phyloP scores from a whole-genome alignment of 2,329 filamentous ascomycete species.

The Beauveria brongniartii region DNA sequence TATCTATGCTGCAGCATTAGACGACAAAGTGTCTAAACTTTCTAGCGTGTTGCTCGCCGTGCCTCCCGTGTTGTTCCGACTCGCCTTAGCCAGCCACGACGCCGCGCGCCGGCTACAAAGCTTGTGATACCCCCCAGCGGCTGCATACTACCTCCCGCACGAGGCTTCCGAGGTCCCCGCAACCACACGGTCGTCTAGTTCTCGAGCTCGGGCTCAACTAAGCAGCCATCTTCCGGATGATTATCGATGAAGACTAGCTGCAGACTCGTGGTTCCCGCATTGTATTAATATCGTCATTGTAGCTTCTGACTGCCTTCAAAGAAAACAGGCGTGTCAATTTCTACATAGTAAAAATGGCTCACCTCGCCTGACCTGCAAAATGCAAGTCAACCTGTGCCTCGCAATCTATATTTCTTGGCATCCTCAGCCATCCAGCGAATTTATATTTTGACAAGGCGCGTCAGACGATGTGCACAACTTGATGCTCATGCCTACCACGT shows the following conservation, averaged over 20 bases:
- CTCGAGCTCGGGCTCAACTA: neutral
- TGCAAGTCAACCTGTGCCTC: neutral
- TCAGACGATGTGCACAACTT: neutral
- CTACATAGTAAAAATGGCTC: neutral
- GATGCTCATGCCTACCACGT: neutral
- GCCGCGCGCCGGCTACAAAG: slow-evolving; percentile 1
- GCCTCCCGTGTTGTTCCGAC: slow-evolving; percentile 1
- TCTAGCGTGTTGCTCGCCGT: neutral
- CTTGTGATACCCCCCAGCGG: neutral
- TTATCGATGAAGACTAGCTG: slow-evolving; percentile 1
- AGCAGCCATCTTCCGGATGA: slow-evolving; percentile 1
- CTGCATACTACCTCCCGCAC: neutral
- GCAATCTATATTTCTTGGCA: neutral
- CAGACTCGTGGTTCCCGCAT: neutral
- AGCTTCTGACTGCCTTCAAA: neutral
- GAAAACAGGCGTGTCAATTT: neutral
- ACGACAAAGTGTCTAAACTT: neutral
- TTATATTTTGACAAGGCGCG: neutral
- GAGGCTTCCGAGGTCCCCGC: slow-evolving; percentile 1
- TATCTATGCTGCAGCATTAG: neutral
- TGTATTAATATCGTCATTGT: neutral
- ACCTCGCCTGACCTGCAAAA: neutral
- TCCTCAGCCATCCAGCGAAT: neutral
- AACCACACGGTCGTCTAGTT: neutral
- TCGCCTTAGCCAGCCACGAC: neutral